phyloP scores from a whole-genome alignment of 2,329 filamentous ascomycete genomes.

The Ophiostoma triangulosporum region DNA sequence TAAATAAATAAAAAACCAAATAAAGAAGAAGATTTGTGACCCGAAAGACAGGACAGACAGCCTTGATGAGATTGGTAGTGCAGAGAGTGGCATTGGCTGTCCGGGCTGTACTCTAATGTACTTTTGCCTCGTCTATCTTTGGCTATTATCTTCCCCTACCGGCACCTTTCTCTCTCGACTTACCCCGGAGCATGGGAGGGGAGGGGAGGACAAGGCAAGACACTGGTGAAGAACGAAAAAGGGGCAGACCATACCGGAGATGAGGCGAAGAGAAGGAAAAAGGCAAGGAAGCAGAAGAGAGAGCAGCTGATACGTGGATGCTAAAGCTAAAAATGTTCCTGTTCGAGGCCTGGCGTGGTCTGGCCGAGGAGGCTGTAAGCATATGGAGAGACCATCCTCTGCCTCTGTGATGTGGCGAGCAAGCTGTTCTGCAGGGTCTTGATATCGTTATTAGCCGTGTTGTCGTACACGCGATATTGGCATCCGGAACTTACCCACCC shows the following conservation, averaged over 20 bases:
- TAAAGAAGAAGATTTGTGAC: neutral
- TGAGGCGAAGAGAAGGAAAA: neutral
- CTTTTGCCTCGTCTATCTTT: neutral
- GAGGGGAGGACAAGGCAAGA: constrained; percentile 1
- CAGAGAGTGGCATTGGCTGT: neutral
- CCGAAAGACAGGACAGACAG: neutral
- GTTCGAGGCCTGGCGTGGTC: neutral
- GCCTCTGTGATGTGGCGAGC: neutral
- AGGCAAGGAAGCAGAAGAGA: neutral
- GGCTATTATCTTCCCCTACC: neutral
- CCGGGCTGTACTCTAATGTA: neutral
- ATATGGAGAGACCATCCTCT: neutral
- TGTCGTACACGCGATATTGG: neutral
- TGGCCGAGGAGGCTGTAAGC: neutral
- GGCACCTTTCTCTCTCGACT: neutral
- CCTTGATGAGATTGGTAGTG: neutral
- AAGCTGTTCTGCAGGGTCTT: too few relatives aligned
- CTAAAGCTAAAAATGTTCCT: too few relatives aligned
- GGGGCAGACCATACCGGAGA: neutral
- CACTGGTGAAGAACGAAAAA: neutral
- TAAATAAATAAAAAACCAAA: neutral
- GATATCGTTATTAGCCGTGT: too few relatives aligned
- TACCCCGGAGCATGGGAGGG: neutral
- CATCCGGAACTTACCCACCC: neutral
- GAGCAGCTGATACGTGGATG: neutral